Percentiles rank a stretch among this genome's conserved stretches.
These are phyloP conservation scores for Chlorella sp. DNA, from an alignment of 139 green algal species.

Conservation along the genomic window DNA sequence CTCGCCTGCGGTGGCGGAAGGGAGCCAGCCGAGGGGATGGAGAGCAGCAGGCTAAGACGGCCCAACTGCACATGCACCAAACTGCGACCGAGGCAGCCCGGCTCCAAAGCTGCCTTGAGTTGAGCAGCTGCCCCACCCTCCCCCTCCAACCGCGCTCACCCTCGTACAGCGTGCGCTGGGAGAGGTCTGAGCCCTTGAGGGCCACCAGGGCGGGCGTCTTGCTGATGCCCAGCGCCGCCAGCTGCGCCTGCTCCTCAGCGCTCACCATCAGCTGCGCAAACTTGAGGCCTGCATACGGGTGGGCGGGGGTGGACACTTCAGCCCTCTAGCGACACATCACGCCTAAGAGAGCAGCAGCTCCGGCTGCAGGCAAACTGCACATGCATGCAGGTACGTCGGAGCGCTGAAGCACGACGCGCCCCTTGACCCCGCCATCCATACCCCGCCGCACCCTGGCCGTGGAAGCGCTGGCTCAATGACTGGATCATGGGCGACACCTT, in stretches of 20 bases:
- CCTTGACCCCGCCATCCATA: too few species aligned
- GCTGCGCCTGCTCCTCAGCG: not conserved
- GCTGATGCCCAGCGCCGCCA: slow-evolving; percentile 19
- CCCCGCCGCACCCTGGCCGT: not conserved
- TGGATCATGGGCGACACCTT: slow-evolving; percentile 40
- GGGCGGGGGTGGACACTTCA: too few species aligned
- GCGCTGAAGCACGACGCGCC: too few species aligned
- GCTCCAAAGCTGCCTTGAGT: too few species aligned
- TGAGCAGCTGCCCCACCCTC: not conserved
- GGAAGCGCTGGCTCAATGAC: slow-evolving; percentile 27
- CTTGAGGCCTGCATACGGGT: too few species aligned
- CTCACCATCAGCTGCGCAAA: not conserved
- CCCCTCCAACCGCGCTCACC: slow-evolving; percentile 3
- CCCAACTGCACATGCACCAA: not conserved
- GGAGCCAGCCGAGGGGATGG: too few species aligned
- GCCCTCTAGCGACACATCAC: too few species aligned
- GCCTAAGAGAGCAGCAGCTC: too few species aligned
- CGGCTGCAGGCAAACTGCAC: too few species aligned
- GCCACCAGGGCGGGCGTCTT: slow-evolving; percentile 31
- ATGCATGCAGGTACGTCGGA: too few species aligned
- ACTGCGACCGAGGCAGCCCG: not conserved
- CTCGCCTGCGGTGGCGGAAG: slow-evolving; percentile 10
- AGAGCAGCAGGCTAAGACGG: not conserved
- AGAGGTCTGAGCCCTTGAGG: not conserved
- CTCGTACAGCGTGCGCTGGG: slow-evolving; percentile 3